These are phyloP conservation scores for Trametes cingulata DNA, from an alignment of 768 basidiomycete species.

Conservation along the genomic window DNA sequence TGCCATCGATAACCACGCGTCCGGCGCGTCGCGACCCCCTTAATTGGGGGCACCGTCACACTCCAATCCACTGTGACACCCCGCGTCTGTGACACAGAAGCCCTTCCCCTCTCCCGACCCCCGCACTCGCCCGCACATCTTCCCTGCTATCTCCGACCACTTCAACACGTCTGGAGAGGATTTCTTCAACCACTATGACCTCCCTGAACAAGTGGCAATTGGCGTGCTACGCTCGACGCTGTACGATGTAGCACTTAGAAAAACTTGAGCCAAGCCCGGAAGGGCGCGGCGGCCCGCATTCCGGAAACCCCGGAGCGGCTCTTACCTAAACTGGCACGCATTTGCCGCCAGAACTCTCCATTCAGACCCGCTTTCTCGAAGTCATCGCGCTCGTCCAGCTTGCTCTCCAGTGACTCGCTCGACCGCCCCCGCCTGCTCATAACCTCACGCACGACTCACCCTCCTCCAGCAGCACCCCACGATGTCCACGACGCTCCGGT, in stretches of 20 bases:
- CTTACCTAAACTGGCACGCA: conserved; percentile 8
- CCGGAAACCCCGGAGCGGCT: conserved; percentile 1
- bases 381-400: too few species aligned
- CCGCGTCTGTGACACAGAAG: conserved; percentile 20
- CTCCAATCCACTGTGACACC: conserved; percentile 10
- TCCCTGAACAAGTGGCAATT: too few species aligned
- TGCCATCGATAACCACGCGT: conserved; percentile 20
- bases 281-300: not conserved
- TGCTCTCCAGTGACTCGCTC: conserved; percentile 10
- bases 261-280: not conserved
- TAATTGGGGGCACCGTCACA: conserved; percentile 6
- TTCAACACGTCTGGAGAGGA: too few species aligned
- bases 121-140: not conserved
- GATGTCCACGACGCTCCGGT: conserved; percentile 14
- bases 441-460: not conserved
- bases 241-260: not conserved
- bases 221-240: not conserved
- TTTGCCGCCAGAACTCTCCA: conserved; percentile 4
- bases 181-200: too few species aligned
- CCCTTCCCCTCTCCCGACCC: not conserved
- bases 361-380: not conserved
- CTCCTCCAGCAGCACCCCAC: not conserved
- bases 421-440: not conserved
- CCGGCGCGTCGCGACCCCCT: not conserved
- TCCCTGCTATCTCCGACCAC: too few species aligned